These are phyloP conservation scores for Cordyceps pruinosa DNA, from an alignment of 2,329 filamentous ascomycete genomes.

Conservation along the genomic window DNA sequence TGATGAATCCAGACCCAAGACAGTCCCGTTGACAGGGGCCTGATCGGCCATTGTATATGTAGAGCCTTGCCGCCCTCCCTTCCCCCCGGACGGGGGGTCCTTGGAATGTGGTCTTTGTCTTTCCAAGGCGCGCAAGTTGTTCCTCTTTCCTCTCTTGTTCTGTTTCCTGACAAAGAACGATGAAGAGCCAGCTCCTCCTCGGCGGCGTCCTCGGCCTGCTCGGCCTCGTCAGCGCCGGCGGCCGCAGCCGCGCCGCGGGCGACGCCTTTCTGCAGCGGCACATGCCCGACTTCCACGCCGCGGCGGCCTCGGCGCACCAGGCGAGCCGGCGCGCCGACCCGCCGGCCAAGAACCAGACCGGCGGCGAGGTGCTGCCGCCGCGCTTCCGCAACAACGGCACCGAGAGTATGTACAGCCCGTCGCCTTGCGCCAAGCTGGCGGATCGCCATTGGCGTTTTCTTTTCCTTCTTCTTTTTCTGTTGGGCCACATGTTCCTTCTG, in stretches of 20 bases:
- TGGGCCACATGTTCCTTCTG: too few species aligned
- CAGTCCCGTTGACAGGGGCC: background rate
- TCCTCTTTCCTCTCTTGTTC: too few species aligned
- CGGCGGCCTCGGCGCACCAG: background rate
- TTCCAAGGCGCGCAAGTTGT: too few species aligned
- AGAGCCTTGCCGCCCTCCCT: background rate
- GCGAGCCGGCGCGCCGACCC: background rate
- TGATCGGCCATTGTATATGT: background rate
- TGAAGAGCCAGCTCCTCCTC: slow-evolving; percentile 7
- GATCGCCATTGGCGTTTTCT: background rate
- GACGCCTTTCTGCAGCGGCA: background rate
- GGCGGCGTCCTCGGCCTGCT: slow-evolving; percentile 2
- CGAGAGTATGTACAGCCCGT: slow-evolving; percentile 14
- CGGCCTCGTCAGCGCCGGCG: slow-evolving; percentile 3
- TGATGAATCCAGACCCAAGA: too few species aligned
- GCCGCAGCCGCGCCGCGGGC: background rate
- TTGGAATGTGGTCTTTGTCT: background rate
- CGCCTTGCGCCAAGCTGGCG: too few species aligned
- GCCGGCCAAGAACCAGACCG: background rate
- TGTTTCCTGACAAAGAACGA: too few species aligned
- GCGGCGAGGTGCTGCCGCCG: background rate
- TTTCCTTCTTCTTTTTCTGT: too few species aligned
- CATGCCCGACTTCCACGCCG: background rate
- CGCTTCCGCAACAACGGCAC: slow-evolving; percentile 17
- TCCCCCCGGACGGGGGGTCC: background rate